These are phyloP conservation scores for Erodium moschatum DNA, from an alignment of 441 rosid species.

Conservation along the genomic window DNA sequence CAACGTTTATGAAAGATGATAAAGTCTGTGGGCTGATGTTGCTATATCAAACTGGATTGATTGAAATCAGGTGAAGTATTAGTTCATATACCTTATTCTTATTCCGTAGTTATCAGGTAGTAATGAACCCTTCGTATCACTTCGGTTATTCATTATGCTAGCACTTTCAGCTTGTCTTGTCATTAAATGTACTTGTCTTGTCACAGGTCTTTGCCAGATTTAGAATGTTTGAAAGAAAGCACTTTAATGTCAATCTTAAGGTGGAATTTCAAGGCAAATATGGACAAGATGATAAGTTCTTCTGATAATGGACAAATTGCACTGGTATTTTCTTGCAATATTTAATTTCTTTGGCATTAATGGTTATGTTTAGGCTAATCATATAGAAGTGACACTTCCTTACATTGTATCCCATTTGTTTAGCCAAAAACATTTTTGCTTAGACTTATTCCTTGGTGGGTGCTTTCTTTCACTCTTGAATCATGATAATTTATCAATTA, in stretches of 20 bases:
- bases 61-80: slow-evolving; percentile 49
- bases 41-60: slow-evolving; percentile 47
- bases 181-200: slow-evolving; percentile 15
- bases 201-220: slow-evolving; percentile 51
- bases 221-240: slow-evolving; percentile 46
- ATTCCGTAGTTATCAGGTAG: neutral
- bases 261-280: slow-evolving; percentile 55
- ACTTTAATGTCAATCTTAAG: slow-evolving; percentile 49
- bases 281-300: slow-evolving; percentile 42
- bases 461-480: neutral
- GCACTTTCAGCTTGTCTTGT: slow-evolving; percentile 9
- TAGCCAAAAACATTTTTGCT: neutral
- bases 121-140: neutral
- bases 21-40: slow-evolving; percentile 35
- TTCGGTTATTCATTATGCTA: slow-evolving; percentile 7
- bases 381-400: neutral
- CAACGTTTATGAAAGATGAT: slow-evolving; percentile 44
- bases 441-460: neutral
- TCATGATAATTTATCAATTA: slow-evolving; percentile 10
- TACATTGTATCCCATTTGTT: neutral
- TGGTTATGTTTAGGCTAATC: neutral
- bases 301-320: slow-evolving; percentile 38
- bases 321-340: slow-evolving; percentile 30
- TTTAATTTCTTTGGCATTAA: neutral
- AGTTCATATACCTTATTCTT: neutral